Base-by-base conservation (phyloP, 2,329 filamentous ascomycete species). In the Verticillium zaregamsianum region DNA sequence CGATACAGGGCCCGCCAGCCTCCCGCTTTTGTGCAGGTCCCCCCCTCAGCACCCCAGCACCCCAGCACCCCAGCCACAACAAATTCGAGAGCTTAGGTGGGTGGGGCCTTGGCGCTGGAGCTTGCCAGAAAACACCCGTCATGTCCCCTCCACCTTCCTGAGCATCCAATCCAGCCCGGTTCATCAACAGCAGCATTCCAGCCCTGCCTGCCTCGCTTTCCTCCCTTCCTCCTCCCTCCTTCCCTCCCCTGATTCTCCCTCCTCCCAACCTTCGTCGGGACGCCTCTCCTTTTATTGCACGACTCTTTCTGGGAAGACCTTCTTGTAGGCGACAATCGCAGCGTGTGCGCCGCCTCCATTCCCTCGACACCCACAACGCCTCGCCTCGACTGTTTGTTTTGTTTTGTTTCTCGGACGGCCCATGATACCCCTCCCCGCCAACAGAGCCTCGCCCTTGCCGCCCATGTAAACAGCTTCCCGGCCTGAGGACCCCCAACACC, bases 391-490 rank as follows among this genome's bases (percentile, higher is more conserved):
- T 11, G 11, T 54, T 54, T 59, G 40, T 59, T 59, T 59, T 59
- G 58, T 59, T 59, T 59, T 45, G 49, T 45, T 54, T n/a, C 52
- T 14, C 25, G 25, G 20, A 12, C 35, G n/a, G 5, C 32, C 31
- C 58, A 59, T 59, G 58, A 59, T 59, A 59, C 40, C 58, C 58
- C 31, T 52, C 58, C 52, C 25, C 9, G 25, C 25, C 52, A 55
- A 55, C 52, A 17, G 25, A 31, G 25, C 52, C 52, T 33, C 25
- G 25, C 52, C 31, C 25, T 33, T 12, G 52, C 31, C 31, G 52
- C 52, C 52, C 25, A 55, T 55, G 52, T 55, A 55, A 55, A 55
- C 25, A 33, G 31, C 52, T 32, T 25, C n/a, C 12, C 14, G 31
- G 25, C 14, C 52, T 3, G 23, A 31, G 25, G 1, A 31, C 52